These are phyloP conservation scores for Arthroderma sp. DNA, from an alignment of 2,329 filamentous ascomycete genomes.

Conservation along the genomic window DNA sequence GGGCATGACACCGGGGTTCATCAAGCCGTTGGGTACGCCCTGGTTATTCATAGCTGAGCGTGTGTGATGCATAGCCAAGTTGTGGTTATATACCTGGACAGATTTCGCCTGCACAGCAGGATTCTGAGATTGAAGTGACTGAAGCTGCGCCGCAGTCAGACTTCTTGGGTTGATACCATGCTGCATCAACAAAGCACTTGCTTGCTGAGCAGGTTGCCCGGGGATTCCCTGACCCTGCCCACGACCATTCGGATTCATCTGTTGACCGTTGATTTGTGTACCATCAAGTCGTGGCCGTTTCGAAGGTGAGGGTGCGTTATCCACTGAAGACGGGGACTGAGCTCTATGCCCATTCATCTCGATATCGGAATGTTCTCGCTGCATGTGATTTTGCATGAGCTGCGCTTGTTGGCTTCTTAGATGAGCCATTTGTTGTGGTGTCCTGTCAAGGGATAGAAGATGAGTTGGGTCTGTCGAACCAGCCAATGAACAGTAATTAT, in stretches of 20 bases:
- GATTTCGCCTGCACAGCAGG: constrained; percentile 62
- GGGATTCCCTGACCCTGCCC: constrained; percentile 58
- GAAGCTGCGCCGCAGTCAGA: constrained; percentile 65
- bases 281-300: constrained; percentile 77
- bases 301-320: constrained; percentile 82
- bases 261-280: constrained; percentile 58
- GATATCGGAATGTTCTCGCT: constrained; percentile 74
- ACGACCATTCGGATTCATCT: constrained; percentile 63
- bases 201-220: constrained; percentile 48
- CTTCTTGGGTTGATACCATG: constrained; percentile 63
- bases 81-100: constrained; percentile 76
- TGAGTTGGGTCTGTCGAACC: not conserved
- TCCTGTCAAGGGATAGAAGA: constrained; percentile 26
- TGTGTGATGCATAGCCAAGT: constrained; percentile 64
- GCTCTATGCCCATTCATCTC: constrained; percentile 71
- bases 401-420: constrained; percentile 44
- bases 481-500: not conserved
- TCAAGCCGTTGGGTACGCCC: constrained; percentile 61
- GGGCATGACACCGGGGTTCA: constrained; percentile 51
- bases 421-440: constrained; percentile 56
- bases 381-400: constrained; percentile 68
- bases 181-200: constrained; percentile 30
- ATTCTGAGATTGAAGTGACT: constrained; percentile 43
- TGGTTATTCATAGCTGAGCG: constrained; percentile 68
- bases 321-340: constrained; percentile 66